Base-by-base conservation (phyloP, 176 grass and related monocot genomes). In the Musa itinerans region DNA sequence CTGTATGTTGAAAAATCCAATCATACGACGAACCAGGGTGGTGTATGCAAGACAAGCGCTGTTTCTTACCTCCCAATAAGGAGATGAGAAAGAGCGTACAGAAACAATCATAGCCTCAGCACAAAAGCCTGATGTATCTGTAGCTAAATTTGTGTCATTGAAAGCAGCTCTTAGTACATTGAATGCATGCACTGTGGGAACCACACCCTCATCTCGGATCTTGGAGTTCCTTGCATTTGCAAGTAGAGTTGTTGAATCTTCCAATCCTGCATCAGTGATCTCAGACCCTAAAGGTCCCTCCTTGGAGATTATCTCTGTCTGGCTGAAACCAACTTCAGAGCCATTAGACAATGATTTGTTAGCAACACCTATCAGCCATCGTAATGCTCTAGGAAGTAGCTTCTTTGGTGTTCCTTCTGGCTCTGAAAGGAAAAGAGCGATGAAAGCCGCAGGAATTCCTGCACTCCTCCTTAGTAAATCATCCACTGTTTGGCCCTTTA, bases 11-110 rank as follows among this genome's bases (percentile, higher is more conserved):
- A 98, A 74, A 83, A 93, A 98, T 10, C 94, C 94, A 87, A 93
- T 86, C 94, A 93, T 93, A 24, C 90, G 83, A 53, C 90, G 90
- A 77, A 98, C 75, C 80, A 98, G 73, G 24, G 86, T 84, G 61
- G 94, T 93, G 71, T 98, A 98, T 66, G 94, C 88, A 79, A 98
- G 90, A 71, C 90, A 93, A 81, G 90, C 94, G 50, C 87, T 90
- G 67, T 98, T 98, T 19, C 90, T 79, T 43, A 98, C 88, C 84
- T 98, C 94, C 94, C 94, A 98, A 78, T 98, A 98, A 80, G 94
- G 84, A 84, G 94, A 98, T 72, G 82, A 91, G 84, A 98, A 93
- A 72, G 90, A 92, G 21, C 65, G 83, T 85, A 98, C 85, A 43
- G 85, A 87, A 79, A 98, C 82, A 81, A 98, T 87, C 68, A 86